Conservation (phyloP, 2,329 filamentous ascomycete species). For the Verticillium klebahnii region DNA sequence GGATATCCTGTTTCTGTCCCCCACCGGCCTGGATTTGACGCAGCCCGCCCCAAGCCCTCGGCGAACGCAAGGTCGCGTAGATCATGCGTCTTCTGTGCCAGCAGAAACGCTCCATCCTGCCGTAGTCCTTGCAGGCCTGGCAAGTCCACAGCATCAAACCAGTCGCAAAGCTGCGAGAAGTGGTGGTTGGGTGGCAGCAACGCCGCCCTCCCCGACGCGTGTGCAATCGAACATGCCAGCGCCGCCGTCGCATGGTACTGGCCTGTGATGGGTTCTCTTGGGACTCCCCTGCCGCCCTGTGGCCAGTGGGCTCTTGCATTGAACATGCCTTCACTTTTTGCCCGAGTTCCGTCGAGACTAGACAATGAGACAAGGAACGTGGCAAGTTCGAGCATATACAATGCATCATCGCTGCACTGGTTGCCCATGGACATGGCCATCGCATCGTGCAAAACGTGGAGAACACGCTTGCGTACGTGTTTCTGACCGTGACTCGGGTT, state of each 20-base stretch:
- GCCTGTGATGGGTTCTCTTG: not conserved
- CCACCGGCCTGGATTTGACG: not conserved
- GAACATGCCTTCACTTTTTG: not conserved
- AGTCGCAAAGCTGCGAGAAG: conserved; percentile 34
- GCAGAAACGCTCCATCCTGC: conserved; percentile 42
- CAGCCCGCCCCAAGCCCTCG: conserved; percentile 28
- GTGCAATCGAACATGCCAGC: conserved; percentile 41
- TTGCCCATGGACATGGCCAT: not conserved
- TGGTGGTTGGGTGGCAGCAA: conserved; percentile 30
- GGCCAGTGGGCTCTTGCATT: not conserved
- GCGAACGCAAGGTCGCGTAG: conserved; percentile 50
- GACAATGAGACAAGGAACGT: not conserved
- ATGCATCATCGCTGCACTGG: not conserved
- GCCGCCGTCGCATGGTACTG: conserved; percentile 28
- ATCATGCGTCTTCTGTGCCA: conserved; percentile 48
- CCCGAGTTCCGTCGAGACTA: not conserved
- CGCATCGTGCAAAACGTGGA: conserved; percentile 7
- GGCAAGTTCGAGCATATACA: conserved; percentile 7
- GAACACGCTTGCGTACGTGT: not conserved
- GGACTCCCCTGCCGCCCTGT: not conserved
- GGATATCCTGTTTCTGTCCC: not conserved
- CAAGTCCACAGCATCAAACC: conserved; percentile 29
- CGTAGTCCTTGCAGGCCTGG: conserved; percentile 30
- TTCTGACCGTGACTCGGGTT: not conserved
- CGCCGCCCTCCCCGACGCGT: conserved; percentile 39